phyloP scores from a whole-genome alignment of 1,284 basidiomycete species.

The Exobasidium cylindrosporum region DNA sequence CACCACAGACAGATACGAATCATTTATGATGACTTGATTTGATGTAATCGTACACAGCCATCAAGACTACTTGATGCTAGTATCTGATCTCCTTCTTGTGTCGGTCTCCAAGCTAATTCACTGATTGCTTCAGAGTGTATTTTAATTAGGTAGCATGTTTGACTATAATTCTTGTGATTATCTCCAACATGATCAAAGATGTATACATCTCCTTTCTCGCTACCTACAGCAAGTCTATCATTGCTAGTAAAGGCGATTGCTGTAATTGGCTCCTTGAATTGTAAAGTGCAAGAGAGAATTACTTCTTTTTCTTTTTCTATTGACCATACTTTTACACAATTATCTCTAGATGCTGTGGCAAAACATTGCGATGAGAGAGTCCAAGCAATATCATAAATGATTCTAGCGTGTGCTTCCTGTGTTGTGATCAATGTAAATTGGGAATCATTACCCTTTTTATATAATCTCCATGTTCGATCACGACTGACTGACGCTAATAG shows the following conservation, averaged over 20 bases:
- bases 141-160: slow-evolving; percentile 20
- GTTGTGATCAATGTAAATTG: background rate
- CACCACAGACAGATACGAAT: too few species aligned
- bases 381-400: slow-evolving; percentile 95
- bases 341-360: slow-evolving; percentile 85
- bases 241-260: slow-evolving; percentile 29
- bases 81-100: slow-evolving; percentile 16
- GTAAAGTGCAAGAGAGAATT: slow-evolving; percentile 23
- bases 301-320: slow-evolving; percentile 9
- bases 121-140: slow-evolving; percentile 44
- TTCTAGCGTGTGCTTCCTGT: slow-evolving; percentile 61
- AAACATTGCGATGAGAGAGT: slow-evolving; percentile 70
- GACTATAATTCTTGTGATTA: background rate
- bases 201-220: slow-evolving; percentile 87
- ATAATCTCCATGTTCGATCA: slow-evolving; percentile 90
- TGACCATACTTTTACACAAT: slow-evolving; percentile 41
- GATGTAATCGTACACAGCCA: slow-evolving; percentile 4
- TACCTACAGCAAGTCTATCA: slow-evolving; percentile 74
- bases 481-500: slow-evolving; percentile 79
- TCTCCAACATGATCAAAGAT: slow-evolving; percentile 59
- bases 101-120: slow-evolving; percentile 38
- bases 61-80: background rate
- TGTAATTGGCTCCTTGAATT: slow-evolving; percentile 31
- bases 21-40: too few species aligned
- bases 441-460: slow-evolving; percentile 48